Percentiles rank a stretch among this genome's conserved stretches.
Conservation (phyloP, 148 eudicot genomes). For the Chenopodium album region DNA sequence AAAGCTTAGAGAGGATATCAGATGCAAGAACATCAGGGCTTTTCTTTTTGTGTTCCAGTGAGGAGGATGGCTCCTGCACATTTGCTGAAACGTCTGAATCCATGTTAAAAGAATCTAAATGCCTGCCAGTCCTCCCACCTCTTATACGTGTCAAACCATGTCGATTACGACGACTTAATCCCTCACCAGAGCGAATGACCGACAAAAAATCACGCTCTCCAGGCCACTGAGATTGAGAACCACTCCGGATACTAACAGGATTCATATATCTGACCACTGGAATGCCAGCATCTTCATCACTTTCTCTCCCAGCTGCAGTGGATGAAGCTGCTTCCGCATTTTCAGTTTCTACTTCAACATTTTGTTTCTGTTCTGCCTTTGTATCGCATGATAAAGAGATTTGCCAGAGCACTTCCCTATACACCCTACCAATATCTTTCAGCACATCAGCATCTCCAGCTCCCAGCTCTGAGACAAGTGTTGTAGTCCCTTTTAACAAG, state of each 20-base stretch:
- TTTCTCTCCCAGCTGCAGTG: constrained; percentile 69
- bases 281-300: constrained; percentile 75
- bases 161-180: constrained; percentile 83
- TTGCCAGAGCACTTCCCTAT: constrained; percentile 90
- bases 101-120: constrained; percentile 70
- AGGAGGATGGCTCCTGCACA: constrained; percentile 45
- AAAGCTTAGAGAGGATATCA: constrained; percentile 72
- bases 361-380: constrained; percentile 71
- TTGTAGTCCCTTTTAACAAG: constrained; percentile 75
- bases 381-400: constrained; percentile 70
- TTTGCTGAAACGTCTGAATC: constrained; percentile 65
- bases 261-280: constrained; percentile 76
- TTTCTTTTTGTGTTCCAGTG: constrained; percentile 65
- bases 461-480: constrained; percentile 81
- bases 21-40: constrained; percentile 75
- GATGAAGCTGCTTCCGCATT: constrained; percentile 56
- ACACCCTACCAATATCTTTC: constrained; percentile 81
- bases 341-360: constrained; percentile 58
- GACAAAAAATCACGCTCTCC: constrained; percentile 80
- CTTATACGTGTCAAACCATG: constrained; percentile 83
- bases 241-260: constrained; percentile 64
- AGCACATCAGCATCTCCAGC: constrained; percentile 91
- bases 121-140: constrained; percentile 81
- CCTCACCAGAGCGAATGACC: constrained; percentile 75
- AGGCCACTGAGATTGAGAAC: constrained; percentile 77